Evolutionary conservation across 768 basidiomycete genomes (phyloP), one percentile per base, ranked within the genome.

Genomic region (Cyclocybe cylindracea): DNA sequence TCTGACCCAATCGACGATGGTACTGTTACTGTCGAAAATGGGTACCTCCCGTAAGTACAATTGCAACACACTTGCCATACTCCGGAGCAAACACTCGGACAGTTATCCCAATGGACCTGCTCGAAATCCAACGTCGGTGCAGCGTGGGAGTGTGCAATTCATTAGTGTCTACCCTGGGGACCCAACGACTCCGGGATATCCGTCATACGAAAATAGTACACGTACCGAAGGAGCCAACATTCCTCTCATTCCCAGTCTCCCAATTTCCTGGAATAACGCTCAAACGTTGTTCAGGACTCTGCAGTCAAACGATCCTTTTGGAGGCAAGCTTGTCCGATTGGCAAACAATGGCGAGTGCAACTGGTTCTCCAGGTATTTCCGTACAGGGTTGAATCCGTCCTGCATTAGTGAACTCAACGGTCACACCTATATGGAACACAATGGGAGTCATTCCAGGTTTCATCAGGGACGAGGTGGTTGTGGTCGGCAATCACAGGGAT

Each of bases 401-500:
- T 16, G 31, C 19, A 43, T 44, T 47, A 85, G 89, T 96, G 37
- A 80, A 92, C 53, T 84, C 79, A 14, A 82, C 84, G 60, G 82
- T 94, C 10, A 94, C 80, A 4, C 91, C 93, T 11, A 92, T 96
- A 43, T 96, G 92, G 92, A 97, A 96, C 70, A 78, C 84, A 10
- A 87, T 90, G 79, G 87, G 80, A 13, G 78, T 86, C 19, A 88
- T 94, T 54, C 93, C 91, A 6, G 93, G 92, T 2, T 81, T 85
- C 47, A 81, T 94, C 60, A 78, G 77, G 47, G 84, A 94, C 61
- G 94, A 97, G 67, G 83, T 94, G 2, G 85, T 95, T 29, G 67
- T 94, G 10, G 62, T 96, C 45, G 91, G 92, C 2, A 87, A 88
- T 59, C 93, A 96, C 65, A 82, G 92, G 43, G 93, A 93, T 70